Evolutionary conservation across 768 basidiomycete species (phyloP).

Genomic region (Kwoniella botswanensis): DNA sequence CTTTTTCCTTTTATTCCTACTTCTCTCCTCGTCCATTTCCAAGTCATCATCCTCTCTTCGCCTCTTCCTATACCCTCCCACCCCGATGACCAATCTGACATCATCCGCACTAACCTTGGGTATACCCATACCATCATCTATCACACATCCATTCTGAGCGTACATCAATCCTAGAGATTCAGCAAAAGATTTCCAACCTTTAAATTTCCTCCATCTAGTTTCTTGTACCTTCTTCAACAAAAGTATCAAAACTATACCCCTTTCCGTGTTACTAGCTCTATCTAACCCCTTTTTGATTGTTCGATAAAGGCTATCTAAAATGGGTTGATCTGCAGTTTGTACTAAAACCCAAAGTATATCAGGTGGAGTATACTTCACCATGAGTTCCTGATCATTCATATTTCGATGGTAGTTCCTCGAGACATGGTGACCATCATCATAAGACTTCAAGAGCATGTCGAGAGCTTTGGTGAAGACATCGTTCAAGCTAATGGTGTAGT

Average conservation of each 20-base stretch:
- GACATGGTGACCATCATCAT: not conserved
- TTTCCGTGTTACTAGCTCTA: not conserved
- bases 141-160: not conserved
- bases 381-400: not conserved
- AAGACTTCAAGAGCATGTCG: not conserved
- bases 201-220: not conserved
- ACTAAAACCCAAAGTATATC: constrained; percentile 1
- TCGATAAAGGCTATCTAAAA: not conserved
- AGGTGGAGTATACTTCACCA: not conserved
- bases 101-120: not conserved
- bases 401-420: not conserved
- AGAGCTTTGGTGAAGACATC: not conserved
- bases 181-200: constrained; percentile 5
- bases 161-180: not conserved
- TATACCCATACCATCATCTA: not conserved
- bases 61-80: not conserved
- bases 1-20: not conserved
- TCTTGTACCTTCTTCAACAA: not conserved
- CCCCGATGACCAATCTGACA: not conserved
- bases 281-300: not conserved
- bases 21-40: not conserved
- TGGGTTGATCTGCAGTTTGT: not conserved
- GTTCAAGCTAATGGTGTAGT: not conserved
- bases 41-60: not conserved
- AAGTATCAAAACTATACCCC: not conserved